Conservation (phyloP, 2,329 filamentous ascomycete species). For the Kalmusia sp. region DNA sequence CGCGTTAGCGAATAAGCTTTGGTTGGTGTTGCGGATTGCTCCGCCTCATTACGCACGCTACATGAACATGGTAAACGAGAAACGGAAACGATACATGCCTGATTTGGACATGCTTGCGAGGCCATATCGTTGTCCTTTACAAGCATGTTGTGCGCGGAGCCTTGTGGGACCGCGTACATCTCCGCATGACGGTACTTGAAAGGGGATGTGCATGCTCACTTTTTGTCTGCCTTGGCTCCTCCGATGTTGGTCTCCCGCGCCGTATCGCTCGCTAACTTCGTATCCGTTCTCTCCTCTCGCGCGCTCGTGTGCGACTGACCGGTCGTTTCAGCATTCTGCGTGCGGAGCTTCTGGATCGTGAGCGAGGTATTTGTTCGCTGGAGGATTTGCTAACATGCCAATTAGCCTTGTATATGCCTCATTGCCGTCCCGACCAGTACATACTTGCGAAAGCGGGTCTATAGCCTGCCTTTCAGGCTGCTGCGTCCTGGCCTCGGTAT, state of each 20-base stretch:
- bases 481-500: constrained; percentile 17
- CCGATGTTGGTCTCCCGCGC: constrained; percentile 27
- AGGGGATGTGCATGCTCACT: constrained; percentile 36
- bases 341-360: constrained; percentile 64
- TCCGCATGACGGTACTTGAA: neutral
- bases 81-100: neutral
- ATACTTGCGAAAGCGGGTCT: constrained; percentile 73
- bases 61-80: no score
- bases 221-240: constrained; percentile 41
- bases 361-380: constrained; percentile 71
- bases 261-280: constrained; percentile 36
- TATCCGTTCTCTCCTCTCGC: constrained; percentile 59
- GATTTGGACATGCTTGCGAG: constrained; percentile 1
- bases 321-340: constrained; percentile 49
- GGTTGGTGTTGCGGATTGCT: constrained; percentile 10
- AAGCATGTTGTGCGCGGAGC: neutral
- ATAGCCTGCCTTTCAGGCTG: constrained; percentile 55
- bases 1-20: constrained; percentile 23
- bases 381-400: constrained; percentile 58
- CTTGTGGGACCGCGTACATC: neutral
- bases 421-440: constrained; percentile 31
- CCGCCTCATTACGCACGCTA: constrained; percentile 43
- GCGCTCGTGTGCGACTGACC: constrained; percentile 38
- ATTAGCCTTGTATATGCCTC: constrained; percentile 9
- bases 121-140: neutral